phyloP scores from a whole-genome alignment of 108 stramenopile genomes.

The Nitzschia sp. region DNA sequence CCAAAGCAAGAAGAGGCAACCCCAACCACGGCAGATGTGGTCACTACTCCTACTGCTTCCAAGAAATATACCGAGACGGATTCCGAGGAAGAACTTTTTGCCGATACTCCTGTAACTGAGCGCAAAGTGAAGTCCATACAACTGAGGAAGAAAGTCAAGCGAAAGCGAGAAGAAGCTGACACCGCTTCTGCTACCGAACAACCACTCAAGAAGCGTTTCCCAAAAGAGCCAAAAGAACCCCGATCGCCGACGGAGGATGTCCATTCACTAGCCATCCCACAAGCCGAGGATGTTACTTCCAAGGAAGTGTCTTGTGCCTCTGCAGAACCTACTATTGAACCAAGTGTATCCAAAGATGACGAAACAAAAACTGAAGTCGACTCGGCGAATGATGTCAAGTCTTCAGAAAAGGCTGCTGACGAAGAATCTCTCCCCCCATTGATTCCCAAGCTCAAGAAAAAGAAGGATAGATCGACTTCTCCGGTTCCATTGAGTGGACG shows the following conservation, averaged over 20 bases:
- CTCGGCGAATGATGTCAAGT: too few relatives aligned
- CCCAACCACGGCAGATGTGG: slow-evolving; percentile 1
- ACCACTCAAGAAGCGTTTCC: slow-evolving; percentile 13
- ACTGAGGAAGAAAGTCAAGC: slow-evolving; percentile 6
- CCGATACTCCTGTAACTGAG: slow-evolving; percentile 16
- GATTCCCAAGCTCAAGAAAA: slow-evolving; percentile 22
- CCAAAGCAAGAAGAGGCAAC: slow-evolving; percentile 15
- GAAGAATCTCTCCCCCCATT: neutral
- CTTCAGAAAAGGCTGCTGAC: neutral
- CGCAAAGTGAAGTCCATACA: slow-evolving; percentile 22
- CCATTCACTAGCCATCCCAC: neutral
- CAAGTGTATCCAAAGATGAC: too few relatives aligned
- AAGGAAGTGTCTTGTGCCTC: neutral
- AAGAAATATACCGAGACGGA: slow-evolving; percentile 9
- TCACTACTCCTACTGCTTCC: neutral
- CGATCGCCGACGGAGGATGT: slow-evolving; percentile 2
- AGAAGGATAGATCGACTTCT: slow-evolving; percentile 3
- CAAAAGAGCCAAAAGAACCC: neutral
- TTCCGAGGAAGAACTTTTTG: slow-evolving; percentile 18
- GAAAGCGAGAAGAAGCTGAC: slow-evolving; percentile 11
- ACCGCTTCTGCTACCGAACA: neutral
- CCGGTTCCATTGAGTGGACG: slow-evolving; percentile 2
- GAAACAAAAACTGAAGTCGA: too few relatives aligned
- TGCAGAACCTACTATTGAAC: neutral
- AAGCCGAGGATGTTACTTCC: slow-evolving; percentile 2